Evolutionary conservation across 768 basidiomycete genomes (phyloP), one percentile per base, ranked within the genome.

Genomic region (Cystofilobasidium macerans): DNA sequence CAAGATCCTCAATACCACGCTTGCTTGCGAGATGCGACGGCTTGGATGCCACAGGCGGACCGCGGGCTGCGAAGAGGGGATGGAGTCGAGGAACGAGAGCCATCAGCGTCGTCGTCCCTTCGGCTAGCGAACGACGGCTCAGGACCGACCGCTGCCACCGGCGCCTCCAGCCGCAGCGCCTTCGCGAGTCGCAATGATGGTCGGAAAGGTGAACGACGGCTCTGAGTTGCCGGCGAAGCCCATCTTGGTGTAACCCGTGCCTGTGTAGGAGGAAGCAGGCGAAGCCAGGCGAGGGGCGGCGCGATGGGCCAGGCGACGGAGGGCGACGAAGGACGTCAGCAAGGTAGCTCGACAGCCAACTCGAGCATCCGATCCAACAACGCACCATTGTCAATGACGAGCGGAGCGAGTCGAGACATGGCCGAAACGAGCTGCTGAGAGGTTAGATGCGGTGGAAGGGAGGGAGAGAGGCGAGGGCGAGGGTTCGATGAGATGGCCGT

Each of bases 191-290:
- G 94, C 89, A 70, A 98, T 98, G 33, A 93, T 92, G 11, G 94
- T 97, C 1, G 95, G 94, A 74, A 97, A 95, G n/a, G 97, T 92
- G 74, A 94, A 99, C 12, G 94, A 97, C 24, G 95, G 95, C 78
- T 98, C 93, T 54, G 91, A 95, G 79, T 99, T 99, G 62, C 94
- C 94, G 51, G 95, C 93, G 78, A 95, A 98, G 40, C 94, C 94
- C 77, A 97, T 86, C 83, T 97, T 97, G 14, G 93, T 94, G 77
- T 82, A 97, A 38, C 94, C 93, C 53, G 93, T 95, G 57, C 65
- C 65, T 67, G 43, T 3, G 22, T 1, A 7, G n/a, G 32, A n/a
- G 30, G 20, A 26, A 13, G 43, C 5, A 11, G 35, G 53, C 12
- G 1, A 48, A n/a, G 30, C 16, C 20, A n/a, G 56, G 45, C 56